Evolutionary conservation across 306 rosid species (phyloP).

Genomic region (Cajanus cajan): DNA sequence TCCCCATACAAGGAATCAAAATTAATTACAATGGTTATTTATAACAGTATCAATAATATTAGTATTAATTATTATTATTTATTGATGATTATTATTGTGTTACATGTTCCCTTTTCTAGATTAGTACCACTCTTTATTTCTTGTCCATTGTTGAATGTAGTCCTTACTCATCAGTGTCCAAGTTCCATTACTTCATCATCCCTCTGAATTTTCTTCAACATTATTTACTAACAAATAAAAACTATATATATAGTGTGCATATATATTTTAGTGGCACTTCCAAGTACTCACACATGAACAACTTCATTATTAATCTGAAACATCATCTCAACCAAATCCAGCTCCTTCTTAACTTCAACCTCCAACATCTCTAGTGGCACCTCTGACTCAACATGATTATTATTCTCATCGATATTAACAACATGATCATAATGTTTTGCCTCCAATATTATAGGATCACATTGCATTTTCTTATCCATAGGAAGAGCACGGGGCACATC

Average conservation of each 20-base stretch:
- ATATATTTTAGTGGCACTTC: background rate
- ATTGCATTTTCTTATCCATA: slow-evolving; percentile 13
- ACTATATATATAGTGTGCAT: background rate
- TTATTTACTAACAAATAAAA: background rate
- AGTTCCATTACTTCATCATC: background rate
- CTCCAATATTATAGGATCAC: background rate
- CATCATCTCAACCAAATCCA: slow-evolving; percentile 84
- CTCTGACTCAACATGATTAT: slow-evolving; percentile 27
- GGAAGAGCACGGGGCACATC: slow-evolving; percentile 34
- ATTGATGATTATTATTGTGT: background rate
- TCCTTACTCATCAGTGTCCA: background rate
- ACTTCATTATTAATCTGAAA: slow-evolving; percentile 33
- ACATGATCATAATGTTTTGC: background rate
- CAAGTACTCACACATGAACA: background rate
- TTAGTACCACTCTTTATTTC: slow-evolving; percentile 5
- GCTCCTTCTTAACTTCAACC: slow-evolving; percentile 60
- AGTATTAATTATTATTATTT: background rate
- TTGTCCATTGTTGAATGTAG: background rate
- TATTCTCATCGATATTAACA: slow-evolving; percentile 21
- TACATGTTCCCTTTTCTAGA: background rate
- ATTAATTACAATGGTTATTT: background rate
- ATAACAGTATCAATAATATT: background rate
- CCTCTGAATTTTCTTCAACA: slow-evolving; percentile 11
- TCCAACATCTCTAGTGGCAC: slow-evolving; percentile 30
- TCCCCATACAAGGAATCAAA: background rate